Evolutionary conservation across 1,284 basidiomycete genomes (phyloP).

Genomic region (Thelephora terrestris): DNA sequence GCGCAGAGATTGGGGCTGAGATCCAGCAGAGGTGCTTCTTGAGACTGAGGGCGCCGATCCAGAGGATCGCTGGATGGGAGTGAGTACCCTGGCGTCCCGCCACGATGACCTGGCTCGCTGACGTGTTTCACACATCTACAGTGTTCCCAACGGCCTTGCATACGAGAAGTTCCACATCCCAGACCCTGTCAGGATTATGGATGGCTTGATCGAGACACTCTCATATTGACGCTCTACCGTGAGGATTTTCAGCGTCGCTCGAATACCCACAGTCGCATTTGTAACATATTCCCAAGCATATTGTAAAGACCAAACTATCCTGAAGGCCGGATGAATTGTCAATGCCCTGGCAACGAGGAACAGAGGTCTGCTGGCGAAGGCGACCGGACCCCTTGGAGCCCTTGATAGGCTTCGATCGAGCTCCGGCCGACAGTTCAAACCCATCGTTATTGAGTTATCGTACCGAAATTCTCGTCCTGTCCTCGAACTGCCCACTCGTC

Average conservation of each 20-base stretch:
- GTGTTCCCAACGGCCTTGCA: conserved; percentile 71
- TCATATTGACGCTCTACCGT: conserved; percentile 38
- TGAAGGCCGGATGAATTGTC: too few species aligned
- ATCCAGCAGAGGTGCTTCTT: conserved; percentile 82
- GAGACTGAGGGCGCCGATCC: conserved; percentile 81
- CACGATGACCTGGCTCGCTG: background rate
- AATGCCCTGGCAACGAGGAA: too few species aligned
- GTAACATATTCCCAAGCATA: too few species aligned
- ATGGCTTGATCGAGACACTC: conserved; percentile 78
- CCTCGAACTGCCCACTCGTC: too few species aligned
- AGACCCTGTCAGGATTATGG: conserved; percentile 73
- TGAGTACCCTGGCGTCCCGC: conserved; percentile 35
- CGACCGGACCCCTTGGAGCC: too few species aligned
- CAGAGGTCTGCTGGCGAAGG: too few species aligned
- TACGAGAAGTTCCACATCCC: conserved; percentile 91
- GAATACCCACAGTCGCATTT: background rate
- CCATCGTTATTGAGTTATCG: too few species aligned
- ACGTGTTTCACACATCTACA: conserved; percentile 19
- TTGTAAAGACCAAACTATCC: too few species aligned
- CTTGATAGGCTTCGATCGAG: too few species aligned
- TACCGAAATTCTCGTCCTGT: too few species aligned
- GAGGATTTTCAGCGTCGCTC: too few species aligned
- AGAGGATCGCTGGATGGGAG: conserved; percentile 86
- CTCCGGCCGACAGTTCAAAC: too few species aligned
- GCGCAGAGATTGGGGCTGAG: conserved; percentile 80